Conservation (phyloP, 345 rosid species). For the Cardamine chenopodiifolia region DNA sequence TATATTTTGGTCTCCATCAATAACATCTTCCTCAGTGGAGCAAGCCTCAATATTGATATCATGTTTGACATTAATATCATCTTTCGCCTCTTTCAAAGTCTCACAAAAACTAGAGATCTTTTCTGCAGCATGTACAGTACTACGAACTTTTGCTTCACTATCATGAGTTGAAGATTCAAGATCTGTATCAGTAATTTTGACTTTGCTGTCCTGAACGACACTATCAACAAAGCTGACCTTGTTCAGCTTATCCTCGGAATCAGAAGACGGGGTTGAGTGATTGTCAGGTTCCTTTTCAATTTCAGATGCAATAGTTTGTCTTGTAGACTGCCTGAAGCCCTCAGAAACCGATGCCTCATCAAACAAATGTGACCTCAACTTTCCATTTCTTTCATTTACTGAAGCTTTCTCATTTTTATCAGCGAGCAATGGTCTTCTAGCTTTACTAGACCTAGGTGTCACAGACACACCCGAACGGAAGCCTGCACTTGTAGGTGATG, state of each 20-base stretch:
- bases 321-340: slow-evolving; percentile 43
- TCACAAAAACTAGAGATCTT: slow-evolving; percentile 42
- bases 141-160: slow-evolving; percentile 31
- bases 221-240: slow-evolving; percentile 2
- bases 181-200: slow-evolving; percentile 20
- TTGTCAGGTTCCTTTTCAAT: slow-evolving; percentile 30
- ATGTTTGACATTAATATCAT: slow-evolving; percentile 16
- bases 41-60: slow-evolving; percentile 16
- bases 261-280: slow-evolving; percentile 41
- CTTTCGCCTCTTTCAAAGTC: slow-evolving; percentile 29
- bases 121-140: slow-evolving; percentile 40
- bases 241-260: slow-evolving; percentile 17
- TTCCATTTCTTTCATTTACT: slow-evolving; percentile 37
- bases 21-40: slow-evolving; percentile 36
- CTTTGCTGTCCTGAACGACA: slow-evolving; percentile 21
- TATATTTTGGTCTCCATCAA: slow-evolving; percentile 29
- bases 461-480: slow-evolving; percentile 41
- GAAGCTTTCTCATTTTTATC: slow-evolving; percentile 45
- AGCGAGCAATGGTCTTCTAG: slow-evolving; percentile 46
- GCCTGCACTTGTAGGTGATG: slow-evolving; percentile 48
- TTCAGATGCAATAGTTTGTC: slow-evolving; percentile 39
- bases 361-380: slow-evolving; percentile 36
- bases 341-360: slow-evolving; percentile 41
- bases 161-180: slow-evolving; percentile 25
- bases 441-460: slow-evolving; percentile 57